Evolutionary conservation across 495 filamentous ascomycete species (phyloP).

Genomic region (Neurospora sp.): DNA sequence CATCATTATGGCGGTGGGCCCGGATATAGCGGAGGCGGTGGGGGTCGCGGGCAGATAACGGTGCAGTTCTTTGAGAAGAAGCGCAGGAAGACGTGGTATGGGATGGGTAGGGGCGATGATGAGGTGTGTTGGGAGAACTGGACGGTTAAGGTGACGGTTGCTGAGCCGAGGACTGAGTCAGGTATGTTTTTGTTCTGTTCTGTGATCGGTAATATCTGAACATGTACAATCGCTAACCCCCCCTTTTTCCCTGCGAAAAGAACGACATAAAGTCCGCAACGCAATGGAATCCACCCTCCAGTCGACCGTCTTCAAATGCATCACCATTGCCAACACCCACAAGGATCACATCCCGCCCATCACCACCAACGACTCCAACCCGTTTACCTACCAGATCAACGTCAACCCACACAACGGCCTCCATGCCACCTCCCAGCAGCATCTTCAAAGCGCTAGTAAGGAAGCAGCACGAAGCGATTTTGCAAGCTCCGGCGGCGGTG

Average conservation of each 20-base stretch:
- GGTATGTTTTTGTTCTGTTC: constrained; percentile 43
- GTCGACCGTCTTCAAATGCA: constrained; percentile 77
- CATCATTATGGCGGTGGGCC: constrained; percentile 5
- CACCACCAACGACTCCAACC: constrained; percentile 82
- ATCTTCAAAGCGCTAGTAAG: constrained; percentile 4
- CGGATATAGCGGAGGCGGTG: constrained; percentile 2
- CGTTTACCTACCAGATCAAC: constrained; percentile 88
- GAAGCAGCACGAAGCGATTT: background rate
- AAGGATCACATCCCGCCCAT: constrained; percentile 98
- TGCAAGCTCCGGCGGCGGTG: background rate
- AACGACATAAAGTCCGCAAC: constrained; percentile 73
- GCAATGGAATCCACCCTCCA: constrained; percentile 82
- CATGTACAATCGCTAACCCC: background rate
- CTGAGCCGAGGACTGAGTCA: constrained; percentile 76
- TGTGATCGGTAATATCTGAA: too few relatives aligned
- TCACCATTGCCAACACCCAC: constrained; percentile 72
- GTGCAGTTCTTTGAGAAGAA: constrained; percentile 95
- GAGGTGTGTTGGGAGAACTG: constrained; percentile 96
- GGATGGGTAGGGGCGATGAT: constrained; percentile 61
- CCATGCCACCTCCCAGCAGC: background rate
- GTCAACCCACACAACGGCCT: constrained; percentile 34
- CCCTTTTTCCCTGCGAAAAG: constrained; percentile 28
- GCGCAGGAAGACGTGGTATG: constrained; percentile 73
- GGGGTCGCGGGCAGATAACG: constrained; percentile 65
- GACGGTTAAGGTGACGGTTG: constrained; percentile 84